Conservation (phyloP, 352 stramenopile species). For the Pythium catenulatum region DNA sequence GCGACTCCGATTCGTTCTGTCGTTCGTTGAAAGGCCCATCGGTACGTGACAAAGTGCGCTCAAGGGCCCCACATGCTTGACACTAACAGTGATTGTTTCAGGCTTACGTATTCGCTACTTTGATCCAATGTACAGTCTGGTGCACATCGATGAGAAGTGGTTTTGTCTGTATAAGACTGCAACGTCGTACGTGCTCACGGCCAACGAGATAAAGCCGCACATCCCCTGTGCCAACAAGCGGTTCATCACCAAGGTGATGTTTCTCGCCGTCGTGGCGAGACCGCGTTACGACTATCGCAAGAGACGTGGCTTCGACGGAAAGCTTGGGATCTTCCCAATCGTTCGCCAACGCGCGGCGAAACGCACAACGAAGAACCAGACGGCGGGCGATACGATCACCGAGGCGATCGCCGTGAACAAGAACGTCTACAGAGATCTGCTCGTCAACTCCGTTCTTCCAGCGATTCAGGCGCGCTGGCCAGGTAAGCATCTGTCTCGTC, state of each 20-base stretch:
- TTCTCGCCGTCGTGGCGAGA: conserved; percentile 34
- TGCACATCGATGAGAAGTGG: conserved; percentile 61
- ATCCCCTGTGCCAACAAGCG: conserved; percentile 31
- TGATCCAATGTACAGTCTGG: conserved; percentile 36
- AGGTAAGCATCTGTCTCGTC: too few species aligned
- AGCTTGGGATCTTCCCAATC: conserved; percentile 34
- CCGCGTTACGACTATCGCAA: conserved; percentile 15
- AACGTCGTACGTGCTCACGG: conserved; percentile 26
- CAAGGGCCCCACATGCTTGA: too few species aligned
- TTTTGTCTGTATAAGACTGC: conserved; percentile 52
- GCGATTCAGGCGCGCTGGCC: background rate
- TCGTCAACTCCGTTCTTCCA: background rate
- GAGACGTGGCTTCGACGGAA: conserved; percentile 1
- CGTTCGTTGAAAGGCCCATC: background rate
- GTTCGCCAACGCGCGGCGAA: background rate
- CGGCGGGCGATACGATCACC: background rate
- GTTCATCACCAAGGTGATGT: conserved; percentile 64
- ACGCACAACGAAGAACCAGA: conserved; percentile 20
- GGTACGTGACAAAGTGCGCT: background rate
- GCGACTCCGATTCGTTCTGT: background rate
- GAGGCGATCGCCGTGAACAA: background rate
- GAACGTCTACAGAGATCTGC: background rate
- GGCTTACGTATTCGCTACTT: background rate
- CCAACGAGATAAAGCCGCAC: conserved; percentile 13
- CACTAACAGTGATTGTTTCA: background rate